Evolutionary conservation across 768 basidiomycete species (phyloP).

Genomic region (Mycena floridula): DNA sequence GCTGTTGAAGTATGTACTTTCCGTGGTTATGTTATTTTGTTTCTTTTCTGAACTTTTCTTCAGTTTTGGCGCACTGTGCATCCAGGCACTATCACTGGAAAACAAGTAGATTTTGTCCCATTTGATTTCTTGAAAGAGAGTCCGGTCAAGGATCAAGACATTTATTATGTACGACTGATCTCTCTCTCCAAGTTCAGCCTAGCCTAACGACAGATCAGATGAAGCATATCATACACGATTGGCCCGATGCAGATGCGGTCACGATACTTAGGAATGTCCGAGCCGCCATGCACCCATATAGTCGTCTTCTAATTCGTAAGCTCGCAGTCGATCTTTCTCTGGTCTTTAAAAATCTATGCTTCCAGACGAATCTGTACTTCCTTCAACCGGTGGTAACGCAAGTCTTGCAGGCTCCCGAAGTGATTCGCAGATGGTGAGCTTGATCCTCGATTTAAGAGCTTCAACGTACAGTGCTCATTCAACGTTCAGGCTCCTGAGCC

Average conservation of each 20-base stretch:
- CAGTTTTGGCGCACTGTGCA: conserved; percentile 11
- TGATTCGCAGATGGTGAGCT: not conserved
- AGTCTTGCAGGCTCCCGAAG: not conserved
- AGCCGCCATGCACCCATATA: conserved; percentile 20
- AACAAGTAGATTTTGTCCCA: conserved; percentile 10
- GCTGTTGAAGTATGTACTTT: conserved; percentile 9
- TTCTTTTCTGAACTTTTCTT: not conserved
- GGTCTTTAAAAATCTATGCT: not conserved
- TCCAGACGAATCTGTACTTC: not conserved
- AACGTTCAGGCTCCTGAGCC: not conserved
- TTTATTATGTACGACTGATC: conserved; percentile 11
- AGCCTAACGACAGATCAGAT: not conserved
- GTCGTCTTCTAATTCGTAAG: conserved; percentile 27
- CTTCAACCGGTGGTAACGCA: not conserved
- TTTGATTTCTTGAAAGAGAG: conserved; percentile 12
- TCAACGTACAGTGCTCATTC: not conserved
- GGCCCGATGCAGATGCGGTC: conserved; percentile 26
- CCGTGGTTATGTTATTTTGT: not conserved
- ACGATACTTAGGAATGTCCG: conserved; percentile 23
- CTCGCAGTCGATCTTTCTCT: not conserved
- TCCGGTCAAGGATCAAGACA: conserved; percentile 7
- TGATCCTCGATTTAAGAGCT: not conserved
- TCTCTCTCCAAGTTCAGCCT: not conserved
- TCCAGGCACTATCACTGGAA: conserved; percentile 7
- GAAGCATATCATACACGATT: conserved; percentile 25